These are phyloP conservation scores for Anacardium occidentale DNA, from an alignment of 345 rosid genomes.

Conservation along the genomic window DNA sequence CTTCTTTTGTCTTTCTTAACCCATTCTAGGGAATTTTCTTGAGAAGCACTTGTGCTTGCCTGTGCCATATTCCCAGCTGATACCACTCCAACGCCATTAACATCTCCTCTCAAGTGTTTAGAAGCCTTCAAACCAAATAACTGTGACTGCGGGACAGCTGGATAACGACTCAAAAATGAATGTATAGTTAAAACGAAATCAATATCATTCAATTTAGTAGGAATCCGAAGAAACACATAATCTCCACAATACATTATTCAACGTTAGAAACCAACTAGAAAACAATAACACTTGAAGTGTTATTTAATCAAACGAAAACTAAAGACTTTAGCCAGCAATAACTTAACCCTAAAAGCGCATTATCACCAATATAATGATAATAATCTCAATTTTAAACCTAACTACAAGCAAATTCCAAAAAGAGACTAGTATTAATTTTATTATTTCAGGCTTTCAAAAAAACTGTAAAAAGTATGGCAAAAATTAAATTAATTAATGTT, in stretches of 20 bases:
- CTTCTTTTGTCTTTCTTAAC: constrained; percentile 79
- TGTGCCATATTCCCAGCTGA: constrained; percentile 60
- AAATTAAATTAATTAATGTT: background rate
- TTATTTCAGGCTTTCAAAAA: background rate
- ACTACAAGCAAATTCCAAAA: background rate
- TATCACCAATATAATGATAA: background rate
- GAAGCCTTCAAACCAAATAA: constrained; percentile 44
- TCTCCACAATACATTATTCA: background rate
- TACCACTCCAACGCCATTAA: constrained; percentile 38
- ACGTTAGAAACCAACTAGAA: background rate
- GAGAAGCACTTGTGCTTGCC: constrained; percentile 56
- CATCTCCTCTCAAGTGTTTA: constrained; percentile 47
- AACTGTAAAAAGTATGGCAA: background rate
- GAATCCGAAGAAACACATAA: background rate
- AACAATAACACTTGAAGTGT: background rate
- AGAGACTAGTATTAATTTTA: too few species aligned
- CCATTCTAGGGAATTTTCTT: constrained; percentile 61
- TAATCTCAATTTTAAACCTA: background rate
- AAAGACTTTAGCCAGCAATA: background rate
- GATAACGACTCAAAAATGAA: constrained; percentile 13
- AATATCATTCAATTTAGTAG: background rate
- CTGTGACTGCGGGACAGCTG: constrained; percentile 65
- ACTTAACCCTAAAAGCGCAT: background rate
- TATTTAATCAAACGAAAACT: background rate
- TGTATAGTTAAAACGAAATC: background rate